Conservation (phyloP, 108 stramenopile genomes). For the Hondaea fermentalgiana region DNA sequence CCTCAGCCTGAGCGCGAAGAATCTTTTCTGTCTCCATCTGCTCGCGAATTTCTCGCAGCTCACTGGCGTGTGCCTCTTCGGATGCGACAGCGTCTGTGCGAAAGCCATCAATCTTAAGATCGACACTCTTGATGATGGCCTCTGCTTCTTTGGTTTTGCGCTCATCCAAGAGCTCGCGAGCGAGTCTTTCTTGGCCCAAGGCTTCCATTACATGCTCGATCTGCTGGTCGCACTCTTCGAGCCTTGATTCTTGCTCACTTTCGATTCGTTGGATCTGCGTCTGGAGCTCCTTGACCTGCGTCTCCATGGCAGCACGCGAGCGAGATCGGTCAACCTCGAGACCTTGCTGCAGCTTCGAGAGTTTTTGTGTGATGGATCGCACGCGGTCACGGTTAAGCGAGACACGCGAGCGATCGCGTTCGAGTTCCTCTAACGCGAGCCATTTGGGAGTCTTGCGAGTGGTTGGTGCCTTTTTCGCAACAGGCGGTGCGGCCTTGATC, state of each 20-base stretch:
- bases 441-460: neutral
- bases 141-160: constrained; percentile 1
- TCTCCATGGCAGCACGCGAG: neutral
- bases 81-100: neutral
- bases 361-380: neutral
- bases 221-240: constrained; percentile 6
- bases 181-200: neutral
- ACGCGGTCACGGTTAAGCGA: neutral
- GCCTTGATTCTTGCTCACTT: neutral
- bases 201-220: constrained; percentile 1
- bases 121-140: neutral
- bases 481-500: neutral
- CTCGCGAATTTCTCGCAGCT: neutral
- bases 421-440: neutral
- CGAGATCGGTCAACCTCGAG: neutral
- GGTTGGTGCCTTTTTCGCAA: no score
- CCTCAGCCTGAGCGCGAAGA: neutral
- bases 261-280: neutral
- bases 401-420: constrained; percentile 9
- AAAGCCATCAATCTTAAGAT: neutral
- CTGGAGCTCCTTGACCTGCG: neutral
- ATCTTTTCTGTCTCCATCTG: neutral
- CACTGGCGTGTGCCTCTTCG: neutral
- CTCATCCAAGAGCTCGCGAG: constrained; percentile 14
- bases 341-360: constrained; percentile 4